phyloP scores from a whole-genome alignment of 495 filamentous ascomycete species.

The Daldinia caldariorum region DNA sequence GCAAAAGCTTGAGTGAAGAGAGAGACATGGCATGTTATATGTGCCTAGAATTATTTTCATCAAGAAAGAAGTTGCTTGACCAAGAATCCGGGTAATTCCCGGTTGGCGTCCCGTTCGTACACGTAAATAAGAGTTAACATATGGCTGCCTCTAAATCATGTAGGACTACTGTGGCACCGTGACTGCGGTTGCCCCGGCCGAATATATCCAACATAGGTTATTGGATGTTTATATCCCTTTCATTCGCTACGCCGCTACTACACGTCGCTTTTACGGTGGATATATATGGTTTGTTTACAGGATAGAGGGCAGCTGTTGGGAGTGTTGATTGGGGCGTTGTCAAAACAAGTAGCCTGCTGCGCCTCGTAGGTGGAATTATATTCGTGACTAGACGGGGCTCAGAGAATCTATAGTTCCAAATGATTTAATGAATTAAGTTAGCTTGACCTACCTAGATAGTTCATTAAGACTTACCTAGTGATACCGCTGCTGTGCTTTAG shows the following conservation, averaged over 20 bases:
- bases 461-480: too few species aligned
- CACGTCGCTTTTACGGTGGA: too few species aligned
- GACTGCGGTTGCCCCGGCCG: background rate
- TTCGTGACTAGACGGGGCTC: background rate
- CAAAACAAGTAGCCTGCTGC: background rate
- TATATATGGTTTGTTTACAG: background rate
- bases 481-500: too few species aligned
- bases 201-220: background rate
- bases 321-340: background rate
- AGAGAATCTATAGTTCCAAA: background rate
- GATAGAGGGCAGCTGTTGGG: background rate
- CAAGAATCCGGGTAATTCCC: slow-evolving; percentile 4
- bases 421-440: background rate
- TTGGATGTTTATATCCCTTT: background rate
- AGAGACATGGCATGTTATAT: too few species aligned
- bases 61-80: background rate
- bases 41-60: too few species aligned
- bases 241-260: background rate
- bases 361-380: background rate
- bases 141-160: background rate
- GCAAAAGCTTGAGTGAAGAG: background rate
- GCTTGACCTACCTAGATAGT: too few species aligned
- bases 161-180: background rate
- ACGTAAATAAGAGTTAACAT: background rate
- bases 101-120: background rate